phyloP scores from a whole-genome alignment of 2,329 filamentous ascomycete species.

The Phialophora macrospora region DNA sequence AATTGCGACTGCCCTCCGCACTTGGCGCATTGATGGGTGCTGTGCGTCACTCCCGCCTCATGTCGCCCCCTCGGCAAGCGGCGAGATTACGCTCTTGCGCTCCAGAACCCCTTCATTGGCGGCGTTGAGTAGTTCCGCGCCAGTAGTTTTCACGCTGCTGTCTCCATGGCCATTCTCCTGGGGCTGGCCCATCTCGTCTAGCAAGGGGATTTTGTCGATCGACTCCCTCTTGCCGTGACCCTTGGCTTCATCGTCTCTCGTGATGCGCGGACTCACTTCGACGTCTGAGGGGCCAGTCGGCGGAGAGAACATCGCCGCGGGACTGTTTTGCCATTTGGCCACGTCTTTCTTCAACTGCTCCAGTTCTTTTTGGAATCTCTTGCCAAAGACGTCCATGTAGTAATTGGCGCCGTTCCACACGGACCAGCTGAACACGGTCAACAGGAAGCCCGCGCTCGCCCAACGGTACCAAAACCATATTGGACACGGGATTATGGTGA shows the following conservation, averaged over 20 bases:
- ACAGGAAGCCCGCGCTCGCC: conserved; percentile 76
- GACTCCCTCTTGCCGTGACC: conserved; percentile 27
- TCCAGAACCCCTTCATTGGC: conserved; percentile 20
- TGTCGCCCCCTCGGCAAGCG: not conserved
- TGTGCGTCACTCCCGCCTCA: not conserved
- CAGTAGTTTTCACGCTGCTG: conserved; percentile 15
- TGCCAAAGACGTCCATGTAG: conserved; percentile 98
- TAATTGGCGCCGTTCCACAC: conserved; percentile 97
- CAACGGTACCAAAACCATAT: conserved; percentile 91
- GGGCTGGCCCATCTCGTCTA: conserved; percentile 32
- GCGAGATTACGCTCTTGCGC: conserved; percentile 11
- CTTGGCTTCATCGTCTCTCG: conserved; percentile 11
- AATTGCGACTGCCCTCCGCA: not conserved
- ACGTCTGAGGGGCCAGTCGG: conserved; percentile 26
- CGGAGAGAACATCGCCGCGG: conserved; percentile 41
- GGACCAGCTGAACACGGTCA: conserved; percentile 87
- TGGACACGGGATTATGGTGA: conserved; percentile 93
- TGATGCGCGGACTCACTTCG: conserved; percentile 8
- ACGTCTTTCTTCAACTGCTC: conserved; percentile 89
- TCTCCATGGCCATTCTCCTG: conserved; percentile 20
- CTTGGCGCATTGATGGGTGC: not conserved
- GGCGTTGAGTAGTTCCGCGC: conserved; percentile 29
- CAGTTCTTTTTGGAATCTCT: conserved; percentile 93
- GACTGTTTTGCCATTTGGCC: conserved; percentile 76
- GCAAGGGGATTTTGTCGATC: conserved; percentile 36